Base-by-base conservation (phyloP, 768 basidiomycete genomes). In the Hericium coralloides region DNA sequence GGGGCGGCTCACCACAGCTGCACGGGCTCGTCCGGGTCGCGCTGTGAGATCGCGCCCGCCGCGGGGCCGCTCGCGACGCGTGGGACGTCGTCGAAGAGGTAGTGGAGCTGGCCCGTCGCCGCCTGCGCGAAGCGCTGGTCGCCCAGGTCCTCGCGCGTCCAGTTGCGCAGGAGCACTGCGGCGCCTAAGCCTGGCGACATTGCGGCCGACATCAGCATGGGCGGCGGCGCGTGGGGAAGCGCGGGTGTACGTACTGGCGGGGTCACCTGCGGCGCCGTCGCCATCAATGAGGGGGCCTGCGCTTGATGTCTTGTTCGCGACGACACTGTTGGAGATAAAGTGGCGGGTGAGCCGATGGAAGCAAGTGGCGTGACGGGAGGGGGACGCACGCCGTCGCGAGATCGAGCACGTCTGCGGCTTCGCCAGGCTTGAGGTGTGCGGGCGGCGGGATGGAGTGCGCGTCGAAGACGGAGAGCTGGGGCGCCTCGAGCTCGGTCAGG, bases 11-110 rank as follows among this genome's bases (percentile, higher is more conserved):
- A 78, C 80, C 81, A 83, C 20, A 81, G 69, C 65, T 83, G 79
- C 18, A 79, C 78, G 65, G 83, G 66, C 55, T 77, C 69, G 31
- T 31, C 10, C 31, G 31, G 31, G 38, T 65, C 60, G 3, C 82
- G 67, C 61, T 85, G 83, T 38, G 81, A 82, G 48, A 86, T 84
- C 0, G 85, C 83, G 12, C 84, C 85, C 39, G 72, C 67, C 2
- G 57, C 25, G 31, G 31, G 31, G 31, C 31, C 31, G 43, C n/a
- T 45, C n/a, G 10, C 43, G 7, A 80, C 72, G 12, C 74, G 70
- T 12, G 81, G 80, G 3, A 73, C 76, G 36, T 63, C 26, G 26
- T 74, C 59, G 3, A 81, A 67, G 15, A 85, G 69, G 64, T 78
- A 82, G 12, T 69, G 59, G 3, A 84, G 69, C 65, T 85, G 77